Evolutionary conservation across 225 moss, liverwort and hornwort species (phyloP), one percentile per base, ranked within the genome.

Genomic region (Bryum argenteum): DNA sequence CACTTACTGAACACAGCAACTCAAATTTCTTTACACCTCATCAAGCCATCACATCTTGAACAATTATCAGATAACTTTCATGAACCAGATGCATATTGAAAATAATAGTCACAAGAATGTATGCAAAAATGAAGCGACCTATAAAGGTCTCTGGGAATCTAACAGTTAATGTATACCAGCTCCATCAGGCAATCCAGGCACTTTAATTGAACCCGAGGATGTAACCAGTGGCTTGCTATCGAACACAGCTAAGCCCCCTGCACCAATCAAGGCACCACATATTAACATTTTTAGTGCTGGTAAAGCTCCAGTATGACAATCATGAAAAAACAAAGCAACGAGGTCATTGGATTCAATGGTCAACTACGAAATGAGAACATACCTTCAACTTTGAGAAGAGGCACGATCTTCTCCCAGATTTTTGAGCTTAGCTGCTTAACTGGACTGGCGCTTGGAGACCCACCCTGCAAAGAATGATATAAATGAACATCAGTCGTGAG

Each of bases 341-440:
- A 71, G 9, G 53, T 55, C 12, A 39, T 63, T n/a, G n/a, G n/a
- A n/a, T n/a, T n/a, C n/a, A 23, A 44, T 2, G 10, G 19, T 54
- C 8, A 40, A 8, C 8, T 10, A n/a, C n/a, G n/a, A n/a, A n/a
- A n/a, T n/a, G n/a, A n/a, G n/a, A 52, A 6, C 10, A 0, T 79
- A 96, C 96, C 93, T 90, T 90, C 78, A 56, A 93, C 91, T 79
- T 83, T 91, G 10, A 97, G 86, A 21, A 97, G 78, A 28, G 87
- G 86, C 56, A 90, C 87, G 28, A 97, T 65, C 71, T 93, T 97
- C 78, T 91, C 96, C 96, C 93, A 97, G 48, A 97, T 70, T 79
- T 93, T 97, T 17, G 96, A 93, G 67, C 93, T 93, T 45, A 97
- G 79, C 71, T 97, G 93, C 78, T 93, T 97, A 18, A 77, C 91